Percentiles rank a stretch among this genome's conserved stretches.
phyloP scores from a whole-genome alignment of 441 rosid species.

The Aquilaria agallochum region DNA sequence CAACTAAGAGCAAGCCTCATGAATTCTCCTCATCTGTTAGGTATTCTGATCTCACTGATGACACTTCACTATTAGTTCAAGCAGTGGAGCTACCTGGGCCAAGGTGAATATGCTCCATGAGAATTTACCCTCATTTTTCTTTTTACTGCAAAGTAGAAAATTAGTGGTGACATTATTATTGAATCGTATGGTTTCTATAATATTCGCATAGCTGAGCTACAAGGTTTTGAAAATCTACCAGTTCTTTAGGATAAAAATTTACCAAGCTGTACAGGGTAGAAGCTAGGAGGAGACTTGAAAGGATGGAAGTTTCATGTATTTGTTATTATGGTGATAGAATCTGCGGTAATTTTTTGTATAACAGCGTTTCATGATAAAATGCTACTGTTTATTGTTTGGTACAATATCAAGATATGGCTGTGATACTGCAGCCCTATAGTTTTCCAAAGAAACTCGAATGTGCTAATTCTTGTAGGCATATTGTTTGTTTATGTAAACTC shows the following conservation, averaged over 20 bases:
- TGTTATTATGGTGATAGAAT: not conserved
- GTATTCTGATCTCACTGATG: constrained; percentile 48
- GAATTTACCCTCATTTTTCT: not conserved
- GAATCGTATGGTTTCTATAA: constrained; percentile 16
- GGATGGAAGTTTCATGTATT: constrained; percentile 9
- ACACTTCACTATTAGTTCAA: constrained; percentile 39
- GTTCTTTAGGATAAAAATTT: too few species aligned
- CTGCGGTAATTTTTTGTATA: too few species aligned
- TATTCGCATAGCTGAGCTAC: constrained; percentile 16
- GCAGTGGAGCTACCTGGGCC: constrained; percentile 64
- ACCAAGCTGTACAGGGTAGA: constrained; percentile 25
- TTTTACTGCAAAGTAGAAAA: constrained; percentile 4
- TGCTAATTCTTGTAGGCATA: too few species aligned
- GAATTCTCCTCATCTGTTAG: constrained; percentile 42
- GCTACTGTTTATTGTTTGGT: too few species aligned
- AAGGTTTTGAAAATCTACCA: constrained; percentile 6
- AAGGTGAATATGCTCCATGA: constrained; percentile 21
- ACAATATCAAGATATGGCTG: too few species aligned
- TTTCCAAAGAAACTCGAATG: too few species aligned
- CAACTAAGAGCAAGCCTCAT: constrained; percentile 23
- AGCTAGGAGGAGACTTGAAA: constrained; percentile 10
- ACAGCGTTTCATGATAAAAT: too few species aligned
- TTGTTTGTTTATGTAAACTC: too few species aligned
- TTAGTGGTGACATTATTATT: constrained; percentile 10
- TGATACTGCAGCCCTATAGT: too few species aligned